Conservation (phyloP, 345 rosid genomes). For the Lumnitzera littorea region DNA sequence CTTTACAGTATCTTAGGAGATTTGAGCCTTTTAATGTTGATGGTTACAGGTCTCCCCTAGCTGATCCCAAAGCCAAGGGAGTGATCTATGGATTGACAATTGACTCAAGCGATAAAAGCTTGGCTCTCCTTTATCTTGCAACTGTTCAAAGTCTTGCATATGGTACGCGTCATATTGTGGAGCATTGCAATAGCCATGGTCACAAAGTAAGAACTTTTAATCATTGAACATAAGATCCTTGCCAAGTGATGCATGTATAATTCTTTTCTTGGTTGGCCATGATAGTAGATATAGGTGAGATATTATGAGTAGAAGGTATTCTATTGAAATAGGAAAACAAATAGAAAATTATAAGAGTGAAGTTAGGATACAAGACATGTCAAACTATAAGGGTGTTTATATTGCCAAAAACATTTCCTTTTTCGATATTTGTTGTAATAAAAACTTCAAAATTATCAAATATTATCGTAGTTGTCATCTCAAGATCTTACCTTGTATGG, state of each 20-base stretch:
- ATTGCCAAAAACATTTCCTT: too few species aligned
- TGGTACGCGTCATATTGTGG: constrained; percentile 89
- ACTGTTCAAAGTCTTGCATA: constrained; percentile 80
- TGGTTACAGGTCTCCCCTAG: constrained; percentile 77
- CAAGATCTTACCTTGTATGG: too few species aligned
- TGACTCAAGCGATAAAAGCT: constrained; percentile 70
- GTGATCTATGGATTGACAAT: constrained; percentile 77
- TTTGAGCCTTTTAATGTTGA: constrained; percentile 6
- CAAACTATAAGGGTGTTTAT: too few species aligned
- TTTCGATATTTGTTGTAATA: too few species aligned
- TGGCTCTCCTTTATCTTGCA: constrained; percentile 84
- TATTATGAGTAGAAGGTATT: too few species aligned
- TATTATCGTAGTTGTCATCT: too few species aligned
- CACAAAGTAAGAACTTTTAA: constrained; percentile 49
- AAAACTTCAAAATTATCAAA: too few species aligned
- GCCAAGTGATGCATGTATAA: not conserved
- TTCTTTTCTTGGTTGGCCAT: too few species aligned
- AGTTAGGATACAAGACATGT: too few species aligned
- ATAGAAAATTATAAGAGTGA: too few species aligned
- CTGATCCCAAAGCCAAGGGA: constrained; percentile 86
- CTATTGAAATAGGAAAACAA: too few species aligned
- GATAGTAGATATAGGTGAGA: too few species aligned
- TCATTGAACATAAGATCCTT: not conserved
- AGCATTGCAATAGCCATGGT: constrained; percentile 89
- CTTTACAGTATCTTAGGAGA: constrained; percentile 4